These are phyloP conservation scores for Mycena maculata DNA, from an alignment of 768 basidiomycete species.

Conservation along the genomic window DNA sequence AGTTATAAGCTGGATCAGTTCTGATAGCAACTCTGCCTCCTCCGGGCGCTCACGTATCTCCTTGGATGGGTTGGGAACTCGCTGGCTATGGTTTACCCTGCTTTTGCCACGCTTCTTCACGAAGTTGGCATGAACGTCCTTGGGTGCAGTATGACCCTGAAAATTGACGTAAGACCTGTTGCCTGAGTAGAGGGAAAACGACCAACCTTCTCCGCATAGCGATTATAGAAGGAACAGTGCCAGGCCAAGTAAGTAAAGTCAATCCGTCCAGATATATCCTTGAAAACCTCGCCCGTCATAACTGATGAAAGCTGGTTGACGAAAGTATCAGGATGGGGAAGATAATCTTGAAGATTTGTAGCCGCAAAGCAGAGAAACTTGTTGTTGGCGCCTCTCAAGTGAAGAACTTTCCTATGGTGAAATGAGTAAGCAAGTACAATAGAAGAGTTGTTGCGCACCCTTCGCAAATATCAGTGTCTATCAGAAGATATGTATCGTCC, in stretches of 20 bases:
- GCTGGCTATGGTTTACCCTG: slow-evolving; percentile 14
- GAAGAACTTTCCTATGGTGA: not conserved
- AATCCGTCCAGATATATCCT: not conserved
- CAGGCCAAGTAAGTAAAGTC: not conserved
- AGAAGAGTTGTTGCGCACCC: not conserved
- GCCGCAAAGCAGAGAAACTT: not conserved
- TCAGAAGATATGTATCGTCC: not conserved
- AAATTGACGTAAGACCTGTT: not conserved
- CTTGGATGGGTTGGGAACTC: slow-evolving; percentile 8
- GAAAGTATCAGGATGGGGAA: not conserved
- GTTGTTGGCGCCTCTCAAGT: not conserved
- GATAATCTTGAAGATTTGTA: not conserved
- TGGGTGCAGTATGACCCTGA: slow-evolving; percentile 1
- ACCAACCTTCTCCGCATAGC: slow-evolving; percentile 2
- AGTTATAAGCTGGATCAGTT: slow-evolving; percentile 1
- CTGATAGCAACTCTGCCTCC: not conserved
- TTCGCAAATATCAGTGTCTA: not conserved
- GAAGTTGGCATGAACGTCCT: slow-evolving; percentile 10
- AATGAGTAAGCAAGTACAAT: not conserved
- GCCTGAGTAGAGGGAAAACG: not conserved
- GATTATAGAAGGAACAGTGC: not conserved
- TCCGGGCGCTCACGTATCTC: slow-evolving; percentile 7
- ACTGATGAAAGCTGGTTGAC: not conserved
- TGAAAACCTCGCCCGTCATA: not conserved
- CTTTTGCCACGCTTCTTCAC: not conserved